phyloP scores from a whole-genome alignment of 148 eudicot species.

The Drosera capensis region DNA sequence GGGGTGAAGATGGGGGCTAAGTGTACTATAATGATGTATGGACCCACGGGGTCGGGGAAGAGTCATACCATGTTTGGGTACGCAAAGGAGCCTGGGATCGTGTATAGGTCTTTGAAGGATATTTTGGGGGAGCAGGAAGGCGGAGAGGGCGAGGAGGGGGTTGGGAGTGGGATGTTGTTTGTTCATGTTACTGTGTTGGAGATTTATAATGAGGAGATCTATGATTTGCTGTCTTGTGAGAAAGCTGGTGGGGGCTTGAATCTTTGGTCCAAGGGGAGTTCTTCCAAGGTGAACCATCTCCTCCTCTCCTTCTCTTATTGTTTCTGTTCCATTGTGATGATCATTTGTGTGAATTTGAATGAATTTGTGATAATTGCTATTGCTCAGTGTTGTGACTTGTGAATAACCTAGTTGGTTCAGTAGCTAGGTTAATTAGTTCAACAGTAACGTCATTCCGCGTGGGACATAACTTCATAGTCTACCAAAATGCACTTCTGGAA shows the following conservation, averaged over 20 bases:
- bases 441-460: too few species aligned
- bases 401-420: too few species aligned
- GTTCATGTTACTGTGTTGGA: conserved; percentile 86
- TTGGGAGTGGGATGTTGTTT: conserved; percentile 21
- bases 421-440: too few species aligned
- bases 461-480: too few species aligned
- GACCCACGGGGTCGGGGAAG: conserved; percentile 96
- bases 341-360: too few species aligned
- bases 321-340: not conserved
- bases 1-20: conserved; percentile 86
- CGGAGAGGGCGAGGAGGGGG: conserved; percentile 12
- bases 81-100: conserved; percentile 73
- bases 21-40: conserved; percentile 94
- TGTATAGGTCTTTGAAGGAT: conserved; percentile 55
- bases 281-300: conserved; percentile 55
- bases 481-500: too few species aligned
- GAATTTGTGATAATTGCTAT: not conserved
- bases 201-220: conserved; percentile 91
- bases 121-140: conserved; percentile 47
- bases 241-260: conserved; percentile 49
- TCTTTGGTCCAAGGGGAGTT: conserved; percentile 68
- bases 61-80: conserved; percentile 92
- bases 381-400: too few species aligned
- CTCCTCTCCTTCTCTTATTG: not conserved
- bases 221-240: conserved; percentile 64